A percentile compares a stretch with the other conserved stretches of the same genome.
Conservation (phyloP, 371 early-diverging fungal species). For the Syncephalastrum sp. region DNA sequence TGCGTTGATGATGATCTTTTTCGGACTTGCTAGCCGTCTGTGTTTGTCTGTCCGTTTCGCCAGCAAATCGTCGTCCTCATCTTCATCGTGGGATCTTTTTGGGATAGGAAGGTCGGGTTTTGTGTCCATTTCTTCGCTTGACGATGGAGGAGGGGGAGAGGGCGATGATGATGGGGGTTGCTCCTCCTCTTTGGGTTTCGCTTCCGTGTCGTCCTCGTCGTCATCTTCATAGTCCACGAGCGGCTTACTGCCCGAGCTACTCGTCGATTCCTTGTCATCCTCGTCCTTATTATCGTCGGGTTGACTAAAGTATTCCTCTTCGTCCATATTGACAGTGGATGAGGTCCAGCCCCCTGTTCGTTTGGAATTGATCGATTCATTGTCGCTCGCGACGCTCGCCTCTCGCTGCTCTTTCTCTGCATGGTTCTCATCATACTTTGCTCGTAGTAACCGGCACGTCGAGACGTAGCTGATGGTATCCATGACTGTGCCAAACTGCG, state of each 20-base stretch:
- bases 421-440: constrained; percentile 63
- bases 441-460: constrained; percentile 56
- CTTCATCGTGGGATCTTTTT: too few relatives aligned
- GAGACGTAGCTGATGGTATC: constrained; percentile 62
- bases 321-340: constrained; percentile 66
- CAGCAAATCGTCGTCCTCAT: not conserved
- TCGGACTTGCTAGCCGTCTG: not conserved
- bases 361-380: constrained; percentile 6
- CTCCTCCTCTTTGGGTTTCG: not conserved
- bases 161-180: constrained; percentile 1
- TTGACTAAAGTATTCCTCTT: constrained; percentile 85
- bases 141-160: not conserved
- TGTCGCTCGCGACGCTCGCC: constrained; percentile 18
- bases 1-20: constrained; percentile 4
- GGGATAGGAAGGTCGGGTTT: too few relatives aligned
- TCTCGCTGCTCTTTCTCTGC: constrained; percentile 26
- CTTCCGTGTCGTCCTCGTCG: constrained; percentile 24
- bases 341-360: constrained; percentile 58
- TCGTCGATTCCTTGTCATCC: constrained; percentile 5
- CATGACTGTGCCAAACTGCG: constrained; percentile 58
- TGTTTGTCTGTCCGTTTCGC: constrained; percentile 1
- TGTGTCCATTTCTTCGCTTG: too few relatives aligned
- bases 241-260: constrained; percentile 12
- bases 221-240: constrained; percentile 53
- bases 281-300: constrained; percentile 61